These are phyloP conservation scores for Aegilops tauschii DNA, from an alignment of 176 grass and related monocot genomes.

Conservation along the genomic window DNA sequence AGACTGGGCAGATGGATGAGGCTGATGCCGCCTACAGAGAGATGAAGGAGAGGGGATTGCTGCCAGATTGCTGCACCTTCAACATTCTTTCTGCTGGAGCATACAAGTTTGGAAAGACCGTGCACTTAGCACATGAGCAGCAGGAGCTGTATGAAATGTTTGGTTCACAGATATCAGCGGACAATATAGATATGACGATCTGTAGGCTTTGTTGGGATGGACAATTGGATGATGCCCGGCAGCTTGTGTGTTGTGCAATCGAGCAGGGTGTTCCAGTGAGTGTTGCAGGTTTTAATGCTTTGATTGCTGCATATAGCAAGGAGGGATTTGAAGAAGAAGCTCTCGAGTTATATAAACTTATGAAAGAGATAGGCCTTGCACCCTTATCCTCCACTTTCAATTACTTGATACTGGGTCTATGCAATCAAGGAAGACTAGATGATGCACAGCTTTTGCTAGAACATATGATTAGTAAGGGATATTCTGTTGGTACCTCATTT, in stretches of 20 bases:
- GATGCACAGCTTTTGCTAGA: slow-evolving; percentile 55
- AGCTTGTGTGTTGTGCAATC: slow-evolving; percentile 45
- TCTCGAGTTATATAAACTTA: slow-evolving; percentile 61
- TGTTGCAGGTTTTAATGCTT: slow-evolving; percentile 64
- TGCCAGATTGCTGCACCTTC: slow-evolving; percentile 82
- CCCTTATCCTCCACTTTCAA: slow-evolving; percentile 67
- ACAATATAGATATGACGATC: slow-evolving; percentile 57
- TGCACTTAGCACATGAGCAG: background rate
- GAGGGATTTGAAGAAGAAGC: slow-evolving; percentile 68
- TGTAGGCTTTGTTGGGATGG: slow-evolving; percentile 76
- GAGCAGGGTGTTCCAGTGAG: slow-evolving; percentile 47
- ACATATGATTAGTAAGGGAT: slow-evolving; percentile 65
- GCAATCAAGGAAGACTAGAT: slow-evolving; percentile 56
- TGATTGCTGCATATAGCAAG: slow-evolving; percentile 76
- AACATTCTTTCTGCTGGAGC: slow-evolving; percentile 76
- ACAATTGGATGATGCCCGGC: slow-evolving; percentile 59
- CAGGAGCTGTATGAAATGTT: background rate
- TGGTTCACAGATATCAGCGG: slow-evolving; percentile 21
- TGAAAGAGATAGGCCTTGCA: slow-evolving; percentile 49
- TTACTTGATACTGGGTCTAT: slow-evolving; percentile 73
- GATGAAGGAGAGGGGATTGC: slow-evolving; percentile 63
- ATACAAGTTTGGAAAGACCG: slow-evolving; percentile 50
- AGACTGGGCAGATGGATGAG: slow-evolving; percentile 62
- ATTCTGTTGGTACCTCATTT: slow-evolving; percentile 64
- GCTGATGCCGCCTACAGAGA: slow-evolving; percentile 48